These are phyloP conservation scores for Serendipita indica DNA, from an alignment of 768 basidiomycete genomes.

Conservation along the genomic window DNA sequence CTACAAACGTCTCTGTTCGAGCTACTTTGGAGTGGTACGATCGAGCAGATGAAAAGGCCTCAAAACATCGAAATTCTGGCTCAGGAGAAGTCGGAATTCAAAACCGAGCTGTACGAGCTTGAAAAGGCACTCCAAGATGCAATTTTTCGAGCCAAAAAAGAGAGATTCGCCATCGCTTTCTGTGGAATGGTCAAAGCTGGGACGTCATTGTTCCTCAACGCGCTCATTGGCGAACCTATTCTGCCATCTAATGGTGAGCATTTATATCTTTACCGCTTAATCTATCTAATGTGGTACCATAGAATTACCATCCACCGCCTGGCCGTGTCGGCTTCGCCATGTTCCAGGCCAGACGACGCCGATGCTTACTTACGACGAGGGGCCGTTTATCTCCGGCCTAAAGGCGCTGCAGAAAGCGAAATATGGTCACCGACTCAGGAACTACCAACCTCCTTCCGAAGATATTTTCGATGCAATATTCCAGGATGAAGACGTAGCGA, in stretches of 20 bases:
- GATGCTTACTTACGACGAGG: neutral
- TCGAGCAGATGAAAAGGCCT: neutral
- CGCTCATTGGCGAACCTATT: neutral
- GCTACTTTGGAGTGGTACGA: neutral
- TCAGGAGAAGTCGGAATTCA: neutral
- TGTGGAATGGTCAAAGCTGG: constrained; percentile 7
- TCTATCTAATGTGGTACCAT: neutral
- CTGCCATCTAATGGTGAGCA: neutral
- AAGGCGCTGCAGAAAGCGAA: neutral
- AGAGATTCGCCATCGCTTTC: neutral
- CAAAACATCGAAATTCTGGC: neutral
- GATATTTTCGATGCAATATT: neutral
- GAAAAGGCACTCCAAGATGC: neutral
- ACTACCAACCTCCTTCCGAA: neutral
- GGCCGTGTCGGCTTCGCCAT: constrained; percentile 1
- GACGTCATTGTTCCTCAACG: neutral
- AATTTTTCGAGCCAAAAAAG: neutral
- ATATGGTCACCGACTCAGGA: neutral
- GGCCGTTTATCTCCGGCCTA: neutral
- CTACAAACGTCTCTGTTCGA: neutral
- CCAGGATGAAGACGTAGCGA: neutral
- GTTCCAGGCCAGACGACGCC: neutral
- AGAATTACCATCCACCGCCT: constrained; percentile 5
- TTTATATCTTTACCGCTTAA: neutral
- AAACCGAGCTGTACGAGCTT: neutral